Percentiles rank a stretch among this genome's conserved stretches.
Evolutionary conservation across 2,329 filamentous ascomycete genomes (phyloP).

Genomic region (Dactylellina cionopaga): DNA sequence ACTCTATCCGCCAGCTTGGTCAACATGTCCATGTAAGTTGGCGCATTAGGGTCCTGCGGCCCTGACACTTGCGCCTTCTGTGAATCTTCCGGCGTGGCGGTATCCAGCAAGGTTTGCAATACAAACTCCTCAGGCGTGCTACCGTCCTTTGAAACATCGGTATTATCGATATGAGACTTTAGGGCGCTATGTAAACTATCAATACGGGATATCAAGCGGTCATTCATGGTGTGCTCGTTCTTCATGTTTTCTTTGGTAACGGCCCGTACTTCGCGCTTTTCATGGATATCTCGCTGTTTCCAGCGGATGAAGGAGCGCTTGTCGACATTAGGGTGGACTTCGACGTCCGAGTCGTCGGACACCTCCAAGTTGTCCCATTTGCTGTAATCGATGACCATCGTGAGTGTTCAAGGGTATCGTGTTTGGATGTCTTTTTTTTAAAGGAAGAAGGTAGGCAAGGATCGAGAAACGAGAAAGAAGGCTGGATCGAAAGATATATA

Average conservation of each 20-base stretch:
- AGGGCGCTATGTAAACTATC: constrained; percentile 79
- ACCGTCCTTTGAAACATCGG: constrained; percentile 70
- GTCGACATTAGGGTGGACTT: constrained; percentile 98
- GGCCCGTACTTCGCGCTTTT: constrained; percentile 84
- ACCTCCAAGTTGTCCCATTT: constrained; percentile 74
- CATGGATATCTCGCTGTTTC: constrained; percentile 96
- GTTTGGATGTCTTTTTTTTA: neutral
- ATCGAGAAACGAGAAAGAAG: neutral
- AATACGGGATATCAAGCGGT: constrained; percentile 86
- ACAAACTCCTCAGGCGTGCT: constrained; percentile 82
- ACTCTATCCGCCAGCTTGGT: constrained; percentile 93
- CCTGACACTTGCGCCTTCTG: constrained; percentile 36
- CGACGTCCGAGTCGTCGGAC: constrained; percentile 96
- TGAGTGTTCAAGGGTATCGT: constrained; percentile 13
- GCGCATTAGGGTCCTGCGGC: constrained; percentile 65
- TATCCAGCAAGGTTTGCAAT: constrained; percentile 87
- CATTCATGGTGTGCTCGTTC: constrained; percentile 92
- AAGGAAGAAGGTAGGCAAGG: neutral
- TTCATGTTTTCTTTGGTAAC: constrained; percentile 89
- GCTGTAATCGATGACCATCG: constrained; percentile 62
- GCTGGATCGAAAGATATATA: constrained; percentile 14
- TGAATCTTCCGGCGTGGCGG: constrained; percentile 23
- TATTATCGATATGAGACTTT: constrained; percentile 71
- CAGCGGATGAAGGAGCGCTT: constrained; percentile 98
- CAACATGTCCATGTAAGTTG: constrained; percentile 97